Evolutionary conservation across 345 rosid species (phyloP).

Genomic region (Brassica napus): DNA sequence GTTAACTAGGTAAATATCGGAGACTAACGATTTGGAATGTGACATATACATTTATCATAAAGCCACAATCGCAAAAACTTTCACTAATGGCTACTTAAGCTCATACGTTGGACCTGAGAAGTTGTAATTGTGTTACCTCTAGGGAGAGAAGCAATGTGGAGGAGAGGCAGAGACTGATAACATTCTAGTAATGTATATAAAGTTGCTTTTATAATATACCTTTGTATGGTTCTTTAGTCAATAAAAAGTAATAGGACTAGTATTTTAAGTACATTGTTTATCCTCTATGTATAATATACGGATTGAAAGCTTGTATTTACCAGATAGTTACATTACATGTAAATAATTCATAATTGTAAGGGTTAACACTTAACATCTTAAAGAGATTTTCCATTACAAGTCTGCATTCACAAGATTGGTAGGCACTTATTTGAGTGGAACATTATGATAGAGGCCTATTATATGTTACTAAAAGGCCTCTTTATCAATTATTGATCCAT

Average conservation of each 20-base stretch:
- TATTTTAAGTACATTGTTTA: neutral
- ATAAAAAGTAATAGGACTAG: neutral
- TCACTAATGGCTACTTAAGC: neutral
- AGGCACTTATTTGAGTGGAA: constrained; percentile 27
- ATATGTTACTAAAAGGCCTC: constrained; percentile 8
- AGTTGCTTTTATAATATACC: neutral
- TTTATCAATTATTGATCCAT: constrained; percentile 22
- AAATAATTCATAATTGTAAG: constrained; percentile 10
- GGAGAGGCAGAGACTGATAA: constrained; percentile 63
- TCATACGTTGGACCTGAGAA: neutral
- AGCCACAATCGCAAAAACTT: neutral
- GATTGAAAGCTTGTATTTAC: neutral
- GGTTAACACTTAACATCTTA: constrained; percentile 27
- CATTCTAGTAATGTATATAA: constrained; percentile 16
- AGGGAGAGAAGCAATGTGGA: constrained; percentile 75
- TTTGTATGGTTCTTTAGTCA: neutral
- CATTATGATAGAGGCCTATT: constrained; percentile 15
- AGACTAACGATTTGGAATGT: neutral
- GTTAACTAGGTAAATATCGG: neutral
- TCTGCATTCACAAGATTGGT: constrained; percentile 11
- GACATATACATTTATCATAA: neutral
- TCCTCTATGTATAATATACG: neutral
- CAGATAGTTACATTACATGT: neutral
- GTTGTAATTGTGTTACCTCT: constrained; percentile 54
- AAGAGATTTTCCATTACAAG: constrained; percentile 13